Conservation (phyloP, 2,329 filamentous ascomycete genomes). For the Apiospora sp. region DNA sequence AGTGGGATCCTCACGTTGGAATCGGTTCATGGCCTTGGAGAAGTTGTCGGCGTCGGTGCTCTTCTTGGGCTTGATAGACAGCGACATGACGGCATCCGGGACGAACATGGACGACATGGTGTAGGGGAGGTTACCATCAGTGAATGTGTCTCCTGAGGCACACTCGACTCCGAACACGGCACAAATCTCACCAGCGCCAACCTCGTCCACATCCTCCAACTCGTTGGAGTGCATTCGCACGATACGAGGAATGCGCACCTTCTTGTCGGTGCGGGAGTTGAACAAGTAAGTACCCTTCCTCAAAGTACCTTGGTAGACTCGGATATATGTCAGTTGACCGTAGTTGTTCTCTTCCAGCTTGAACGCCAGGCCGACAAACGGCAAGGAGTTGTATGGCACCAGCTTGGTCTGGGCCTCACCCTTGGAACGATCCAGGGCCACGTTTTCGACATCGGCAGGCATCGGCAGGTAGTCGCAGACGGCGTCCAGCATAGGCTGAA, state of each 20-base stretch:
- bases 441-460: conserved; percentile 86
- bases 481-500: conserved; percentile 96
- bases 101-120: conserved; percentile 99
- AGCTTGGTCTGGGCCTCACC: conserved; percentile 84
- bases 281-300: conserved; percentile 89
- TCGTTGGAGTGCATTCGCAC: conserved; percentile 99
- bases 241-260: conserved; percentile 94
- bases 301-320: conserved; percentile 93
- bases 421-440: conserved; percentile 84
- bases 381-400: conserved; percentile 90
- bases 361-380: conserved; percentile 95
- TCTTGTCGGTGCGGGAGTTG: conserved; percentile 94
- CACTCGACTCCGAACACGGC: conserved; percentile 98
- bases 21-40: conserved; percentile 97
- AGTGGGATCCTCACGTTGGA: conserved; percentile 97
- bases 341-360: conserved; percentile 99
- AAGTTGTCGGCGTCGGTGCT: conserved; percentile 93
- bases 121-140: conserved; percentile 90
- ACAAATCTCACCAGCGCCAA: conserved; percentile 96
- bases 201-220: conserved; percentile 94
- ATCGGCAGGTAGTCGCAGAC: conserved; percentile 97
- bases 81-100: conserved; percentile 95
- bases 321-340: conserved; percentile 96
- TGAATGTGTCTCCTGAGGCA: conserved; percentile 97
- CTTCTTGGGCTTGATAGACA: conserved; percentile 96